phyloP scores from a whole-genome alignment of 352 stramenopile genomes.

The Phytophthora tentaculata region DNA sequence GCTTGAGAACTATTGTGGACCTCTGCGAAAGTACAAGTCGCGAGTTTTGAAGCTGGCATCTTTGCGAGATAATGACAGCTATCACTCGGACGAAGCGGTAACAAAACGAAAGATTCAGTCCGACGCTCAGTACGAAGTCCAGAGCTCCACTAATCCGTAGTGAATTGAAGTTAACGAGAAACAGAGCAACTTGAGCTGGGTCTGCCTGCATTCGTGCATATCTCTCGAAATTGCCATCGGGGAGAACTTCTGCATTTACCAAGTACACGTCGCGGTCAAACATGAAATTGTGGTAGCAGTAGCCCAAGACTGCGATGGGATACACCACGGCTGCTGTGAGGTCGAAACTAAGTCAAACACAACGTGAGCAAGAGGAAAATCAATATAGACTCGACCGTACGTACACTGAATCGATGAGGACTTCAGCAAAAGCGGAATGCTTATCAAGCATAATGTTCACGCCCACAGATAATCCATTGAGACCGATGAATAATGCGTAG shows the following conservation, averaged over 20 bases:
- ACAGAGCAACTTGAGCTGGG: constrained; percentile 33
- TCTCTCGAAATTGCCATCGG: constrained; percentile 38
- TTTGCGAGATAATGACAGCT: constrained; percentile 4
- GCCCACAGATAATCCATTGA: constrained; percentile 34
- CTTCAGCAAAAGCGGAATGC: constrained; percentile 35
- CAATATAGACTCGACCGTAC: constrained; percentile 1
- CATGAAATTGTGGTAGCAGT: constrained; percentile 33
- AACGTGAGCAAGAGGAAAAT: background rate
- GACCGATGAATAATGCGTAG: constrained; percentile 14
- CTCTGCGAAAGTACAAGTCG: background rate
- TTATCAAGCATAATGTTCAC: constrained; percentile 22
- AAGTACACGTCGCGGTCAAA: constrained; percentile 37
- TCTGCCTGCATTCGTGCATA: constrained; percentile 33
- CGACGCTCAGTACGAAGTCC: constrained; percentile 42
- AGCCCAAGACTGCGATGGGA: constrained; percentile 30
- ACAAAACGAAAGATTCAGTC: constrained; percentile 43
- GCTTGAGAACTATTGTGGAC: background rate
- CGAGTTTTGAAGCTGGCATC: background rate
- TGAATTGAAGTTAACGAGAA: constrained; percentile 42
- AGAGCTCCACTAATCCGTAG: constrained; percentile 33
- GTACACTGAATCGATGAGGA: constrained; percentile 40
- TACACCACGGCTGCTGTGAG: constrained; percentile 36
- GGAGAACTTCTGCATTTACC: constrained; percentile 29
- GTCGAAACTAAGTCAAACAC: constrained; percentile 36
- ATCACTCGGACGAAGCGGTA: constrained; percentile 40